Conservation (phyloP, 2,329 filamentous ascomycete genomes). For the Davidsoniella neocaledoniae region DNA sequence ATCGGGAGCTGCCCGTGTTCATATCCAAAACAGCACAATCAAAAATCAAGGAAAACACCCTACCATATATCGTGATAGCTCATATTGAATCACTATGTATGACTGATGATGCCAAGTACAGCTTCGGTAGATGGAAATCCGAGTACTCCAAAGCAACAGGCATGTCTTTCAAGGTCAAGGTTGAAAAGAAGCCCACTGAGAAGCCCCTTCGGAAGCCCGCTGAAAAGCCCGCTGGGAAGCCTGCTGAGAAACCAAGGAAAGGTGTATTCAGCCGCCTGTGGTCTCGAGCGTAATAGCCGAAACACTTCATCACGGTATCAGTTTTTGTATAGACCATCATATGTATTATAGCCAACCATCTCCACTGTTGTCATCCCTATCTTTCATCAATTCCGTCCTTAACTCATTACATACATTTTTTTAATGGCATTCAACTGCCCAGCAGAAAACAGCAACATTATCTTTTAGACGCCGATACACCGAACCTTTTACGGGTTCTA, state of each 20-base stretch:
- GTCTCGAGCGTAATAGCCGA: constrained; percentile 1
- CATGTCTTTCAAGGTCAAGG: constrained; percentile 8
- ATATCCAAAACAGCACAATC: constrained; percentile 8
- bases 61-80: constrained; percentile 9
- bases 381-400: background rate
- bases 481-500: too few species aligned
- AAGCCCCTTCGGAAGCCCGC: background rate
- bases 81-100: constrained; percentile 11
- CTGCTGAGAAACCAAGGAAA: too few species aligned
- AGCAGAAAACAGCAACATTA: too few species aligned
- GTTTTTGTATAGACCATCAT: background rate
- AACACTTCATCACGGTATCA: background rate
- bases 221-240: background rate
- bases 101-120: constrained; percentile 9
- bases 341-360: background rate
- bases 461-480: too few species aligned
- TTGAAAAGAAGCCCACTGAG: constrained; percentile 3
- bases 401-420: background rate
- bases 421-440: too few species aligned
- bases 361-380: background rate
- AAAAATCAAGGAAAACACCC: constrained; percentile 4
- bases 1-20: constrained; percentile 7
- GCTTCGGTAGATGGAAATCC: constrained; percentile 7
- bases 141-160: constrained; percentile 7
- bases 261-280: constrained; percentile 6